Conservation (phyloP, 108 stramenopile species). For the Ochromonas danica region DNA sequence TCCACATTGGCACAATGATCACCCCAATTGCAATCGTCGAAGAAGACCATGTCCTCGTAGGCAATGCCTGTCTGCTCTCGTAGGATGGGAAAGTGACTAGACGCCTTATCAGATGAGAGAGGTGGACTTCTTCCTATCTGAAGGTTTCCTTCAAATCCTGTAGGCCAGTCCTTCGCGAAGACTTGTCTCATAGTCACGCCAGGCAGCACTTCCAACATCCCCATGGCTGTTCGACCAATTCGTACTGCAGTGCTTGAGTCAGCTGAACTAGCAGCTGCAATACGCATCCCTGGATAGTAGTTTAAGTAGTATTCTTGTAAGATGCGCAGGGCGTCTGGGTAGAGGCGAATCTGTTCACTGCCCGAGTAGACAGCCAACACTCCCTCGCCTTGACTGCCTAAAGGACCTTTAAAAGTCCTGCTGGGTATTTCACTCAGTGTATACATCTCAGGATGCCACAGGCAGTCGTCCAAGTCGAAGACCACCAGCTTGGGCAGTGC, state of each 20-base stretch:
- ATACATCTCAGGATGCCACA: constrained; percentile 89
- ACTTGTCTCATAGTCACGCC: constrained; percentile 75
- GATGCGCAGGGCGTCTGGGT: constrained; percentile 64
- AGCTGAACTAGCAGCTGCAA: constrained; percentile 72
- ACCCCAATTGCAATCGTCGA: constrained; percentile 84
- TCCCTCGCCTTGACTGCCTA: constrained; percentile 72
- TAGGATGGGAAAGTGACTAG: constrained; percentile 80
- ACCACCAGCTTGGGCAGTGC: constrained; percentile 61
- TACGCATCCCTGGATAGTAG: constrained; percentile 67
- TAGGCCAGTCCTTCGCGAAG: constrained; percentile 69
- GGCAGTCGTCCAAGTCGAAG: constrained; percentile 79
- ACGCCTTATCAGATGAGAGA: constrained; percentile 66
- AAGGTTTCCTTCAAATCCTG: constrained; percentile 62
- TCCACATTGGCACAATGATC: constrained; percentile 79
- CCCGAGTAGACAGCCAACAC: constrained; percentile 71
- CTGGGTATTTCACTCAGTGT: constrained; percentile 63
- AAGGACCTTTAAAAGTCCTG: constrained; percentile 52
- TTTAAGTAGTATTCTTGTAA: constrained; percentile 68
- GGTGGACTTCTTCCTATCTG: constrained; percentile 82
- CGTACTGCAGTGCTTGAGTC: constrained; percentile 74
- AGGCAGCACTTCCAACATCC: constrained; percentile 73
- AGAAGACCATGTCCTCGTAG: constrained; percentile 88
- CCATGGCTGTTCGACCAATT: constrained; percentile 70
- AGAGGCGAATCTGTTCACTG: constrained; percentile 63
- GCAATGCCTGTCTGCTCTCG: constrained; percentile 69